Evolutionary conservation across 352 stramenopile species (phyloP), one percentile per base, ranked within the genome.

Genomic region (Globisporangium nunn): DNA sequence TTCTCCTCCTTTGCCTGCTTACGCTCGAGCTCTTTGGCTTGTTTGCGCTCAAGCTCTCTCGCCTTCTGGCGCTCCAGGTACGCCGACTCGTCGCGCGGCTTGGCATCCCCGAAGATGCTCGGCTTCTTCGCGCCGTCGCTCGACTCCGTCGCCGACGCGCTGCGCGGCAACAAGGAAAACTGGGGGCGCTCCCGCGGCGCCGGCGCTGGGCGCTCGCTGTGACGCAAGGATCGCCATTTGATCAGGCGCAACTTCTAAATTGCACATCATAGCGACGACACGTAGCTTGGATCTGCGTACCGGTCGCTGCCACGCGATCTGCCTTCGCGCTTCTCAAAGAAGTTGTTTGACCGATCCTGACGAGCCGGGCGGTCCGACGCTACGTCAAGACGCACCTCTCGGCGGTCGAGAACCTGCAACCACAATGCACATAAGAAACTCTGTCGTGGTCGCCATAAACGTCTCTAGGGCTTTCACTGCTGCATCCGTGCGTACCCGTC

Each of bases 41-140:
- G 86, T 66, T 86, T 80, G 44, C 79, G 82, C 60, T 90, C 82
- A 14, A 72, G 68, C 31, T 64, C 49, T 47, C 75, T 68, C 29
- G 71, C 56, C 50, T 83, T 88, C 68, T 86, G 81, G 41, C 79
- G 82, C 60, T 90, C 82, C 11, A 72, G 67, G 58, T 91, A 88
- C 52, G 67, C 75, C 7, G 52, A 35, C 43, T 93, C 83, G 41
- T 93, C 84, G 35, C 81, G 84, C 3, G 85, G 83, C 67, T 93
- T 95, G 18, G 85, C 85, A n/a, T 92, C 75, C 15, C 85, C 85
- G 52, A 95, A 95, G 54, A 88, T 85, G 63, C 67, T 92, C 18
- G 74, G 63, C 46, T 81, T 87, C 49, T 60, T 52, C 28, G 72
- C 55, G 17, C 50, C 59, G 33, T 72, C 62, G 33, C 63, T 52